Base-by-base conservation (phyloP, 1,139 yeast species). In the Blastobotrys elegans region DNA sequence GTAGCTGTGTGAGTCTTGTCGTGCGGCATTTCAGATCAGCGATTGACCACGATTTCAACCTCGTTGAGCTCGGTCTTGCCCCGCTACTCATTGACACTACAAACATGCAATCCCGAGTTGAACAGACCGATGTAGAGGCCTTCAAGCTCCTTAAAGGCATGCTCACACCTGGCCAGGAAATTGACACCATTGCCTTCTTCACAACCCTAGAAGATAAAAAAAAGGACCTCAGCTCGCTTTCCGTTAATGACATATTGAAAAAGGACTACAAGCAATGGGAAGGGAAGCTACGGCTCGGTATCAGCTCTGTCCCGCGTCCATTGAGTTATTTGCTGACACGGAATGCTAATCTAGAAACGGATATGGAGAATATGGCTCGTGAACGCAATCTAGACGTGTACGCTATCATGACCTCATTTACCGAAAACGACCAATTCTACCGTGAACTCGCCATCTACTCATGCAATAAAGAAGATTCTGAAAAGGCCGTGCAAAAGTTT, bases 181-280 rank as follows among this genome's bases (percentile, higher is more conserved):
- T 8, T 54, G 32, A 44, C 20, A 32, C 31, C 5, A 13, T 55
- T 2, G 34, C 38, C 2, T 71, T 67, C 53, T 77, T 68, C 60
- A 61, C 67, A 11, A 62, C 64, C 5, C 64, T 86, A 44, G 76
- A 75, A 50, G 55, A 59, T 3, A 79, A 81, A 11, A 88, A 87
- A 63, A 75, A 76, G 51, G 81, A 87, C 58, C 69, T 88, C 43
- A 62, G 65, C 2, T 88, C 87, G 0, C 71, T 89, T 44, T 60
- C 76, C 1, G 67, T 80, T 11, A 60, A 61, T 4, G 95, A 87
- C 46, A 65, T 90, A 14, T 69, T 90, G 41, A 70, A 82, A 40
- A 89, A 88, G 63, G 98, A 90, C 62, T 90, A 85, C 65, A 90
- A 90, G 61, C 82, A 80, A 57, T 89, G 84, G 69, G 64, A 65